Conservation (phyloP, 2,329 filamentous ascomycete genomes). For the Neurospora crassa region DNA sequence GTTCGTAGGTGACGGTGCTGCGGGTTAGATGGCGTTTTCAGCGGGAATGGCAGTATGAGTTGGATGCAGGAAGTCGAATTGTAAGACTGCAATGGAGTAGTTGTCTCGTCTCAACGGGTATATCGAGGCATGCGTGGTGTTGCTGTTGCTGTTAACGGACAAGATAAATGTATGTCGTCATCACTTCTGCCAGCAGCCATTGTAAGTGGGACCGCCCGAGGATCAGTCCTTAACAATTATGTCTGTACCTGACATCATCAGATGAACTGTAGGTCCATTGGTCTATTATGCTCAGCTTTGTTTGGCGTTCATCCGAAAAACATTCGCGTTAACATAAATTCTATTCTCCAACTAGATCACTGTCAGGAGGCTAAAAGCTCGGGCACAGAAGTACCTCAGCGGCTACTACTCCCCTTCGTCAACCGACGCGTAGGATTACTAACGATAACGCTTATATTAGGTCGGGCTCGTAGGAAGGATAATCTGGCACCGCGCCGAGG, state of each 20-base stretch:
- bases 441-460: too few species aligned
- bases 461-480: too few species aligned
- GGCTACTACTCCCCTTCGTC: too few species aligned
- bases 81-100: neutral
- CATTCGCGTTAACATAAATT: neutral
- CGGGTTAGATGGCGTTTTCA: neutral
- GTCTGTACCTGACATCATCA: neutral
- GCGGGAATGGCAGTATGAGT: neutral
- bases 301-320: neutral
- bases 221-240: neutral
- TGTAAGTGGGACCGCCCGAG: neutral
- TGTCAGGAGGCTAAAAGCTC: too few species aligned
- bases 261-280: neutral
- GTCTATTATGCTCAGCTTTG: neutral
- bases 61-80: neutral
- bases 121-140: neutral
- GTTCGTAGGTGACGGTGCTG: neutral
- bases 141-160: neutral
- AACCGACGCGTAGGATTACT: too few species aligned
- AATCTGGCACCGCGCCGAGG: too few species aligned
- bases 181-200: neutral
- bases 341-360: neutral
- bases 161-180: constrained; percentile 4
- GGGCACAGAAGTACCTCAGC: too few species aligned
- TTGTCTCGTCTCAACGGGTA: neutral